phyloP scores from a whole-genome alignment of 495 filamentous ascomycete species.

The Platismatia glauca region DNA sequence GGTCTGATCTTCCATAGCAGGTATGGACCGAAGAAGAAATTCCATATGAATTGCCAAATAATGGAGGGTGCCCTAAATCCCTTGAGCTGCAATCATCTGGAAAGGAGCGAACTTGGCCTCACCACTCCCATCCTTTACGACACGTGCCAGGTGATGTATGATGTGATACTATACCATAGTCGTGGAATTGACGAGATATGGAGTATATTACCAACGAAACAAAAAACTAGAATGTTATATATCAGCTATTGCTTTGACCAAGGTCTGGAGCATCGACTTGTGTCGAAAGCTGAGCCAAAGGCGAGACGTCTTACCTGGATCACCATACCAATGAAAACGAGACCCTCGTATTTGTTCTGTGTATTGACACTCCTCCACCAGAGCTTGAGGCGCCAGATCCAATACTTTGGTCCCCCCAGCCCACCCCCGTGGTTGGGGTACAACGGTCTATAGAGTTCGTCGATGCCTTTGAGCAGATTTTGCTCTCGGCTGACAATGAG shows the following conservation, averaged over 20 bases:
- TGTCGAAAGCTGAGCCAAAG: not conserved
- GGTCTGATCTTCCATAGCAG: conserved; percentile 38
- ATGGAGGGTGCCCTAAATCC: conserved; percentile 47
- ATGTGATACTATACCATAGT: conserved; percentile 46
- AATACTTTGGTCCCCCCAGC: conserved; percentile 18
- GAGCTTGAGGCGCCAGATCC: conserved; percentile 21
- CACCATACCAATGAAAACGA: conserved; percentile 41
- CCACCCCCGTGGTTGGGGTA: not conserved
- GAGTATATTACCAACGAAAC: conserved; percentile 54
- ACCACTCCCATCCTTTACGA: conserved; percentile 58
- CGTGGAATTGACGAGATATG: conserved; percentile 58
- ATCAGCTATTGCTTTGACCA: not conserved
- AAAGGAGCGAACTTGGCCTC: conserved; percentile 9
- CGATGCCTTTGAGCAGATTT: conserved; percentile 29
- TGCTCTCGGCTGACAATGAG: conserved; percentile 52
- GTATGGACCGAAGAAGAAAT: conserved; percentile 47
- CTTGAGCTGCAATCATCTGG: not conserved
- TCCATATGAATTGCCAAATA: conserved; percentile 56
- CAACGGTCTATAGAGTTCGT: conserved; percentile 18
- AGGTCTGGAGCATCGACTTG: too few relatives aligned
- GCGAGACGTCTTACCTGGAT: conserved; percentile 36
- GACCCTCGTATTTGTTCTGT: conserved; percentile 23
- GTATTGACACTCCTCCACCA: conserved; percentile 21
- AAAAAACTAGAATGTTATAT: conserved; percentile 35
- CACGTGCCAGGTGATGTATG: conserved; percentile 36